These are phyloP conservation scores for Pulveroboletus sp. DNA, from an alignment of 768 basidiomycete species.

Conservation along the genomic window DNA sequence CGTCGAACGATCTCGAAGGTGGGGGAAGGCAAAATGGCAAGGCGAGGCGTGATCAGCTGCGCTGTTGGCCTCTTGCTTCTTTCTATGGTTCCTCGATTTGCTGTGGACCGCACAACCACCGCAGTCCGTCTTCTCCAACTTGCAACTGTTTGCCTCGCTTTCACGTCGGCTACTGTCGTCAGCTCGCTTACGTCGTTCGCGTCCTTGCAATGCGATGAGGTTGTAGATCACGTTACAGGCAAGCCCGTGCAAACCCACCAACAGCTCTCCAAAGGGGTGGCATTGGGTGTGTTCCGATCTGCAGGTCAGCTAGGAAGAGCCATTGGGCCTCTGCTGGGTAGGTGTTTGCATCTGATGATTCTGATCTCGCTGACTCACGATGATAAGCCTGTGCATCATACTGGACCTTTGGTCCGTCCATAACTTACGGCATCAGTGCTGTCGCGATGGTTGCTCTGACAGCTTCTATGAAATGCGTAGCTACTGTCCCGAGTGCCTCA, in stretches of 20 bases:
- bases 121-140: constrained; percentile 54
- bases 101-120: constrained; percentile 37
- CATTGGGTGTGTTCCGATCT: constrained; percentile 81
- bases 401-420: constrained; percentile 82
- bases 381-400: constrained; percentile 74
- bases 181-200: constrained; percentile 89
- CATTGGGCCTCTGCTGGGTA: constrained; percentile 86
- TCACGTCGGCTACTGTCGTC: constrained; percentile 94
- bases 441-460: constrained; percentile 62
- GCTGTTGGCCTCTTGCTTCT: constrained; percentile 67
- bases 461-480: constrained; percentile 50
- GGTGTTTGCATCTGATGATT: constrained; percentile 20
- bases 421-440: constrained; percentile 66
- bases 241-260: constrained; percentile 56
- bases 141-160: constrained; percentile 84
- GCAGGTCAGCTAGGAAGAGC: constrained; percentile 95
- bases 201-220: constrained; percentile 85
- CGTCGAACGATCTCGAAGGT: constrained; percentile 71
- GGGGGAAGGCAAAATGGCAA: constrained; percentile 81
- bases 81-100: constrained; percentile 61
- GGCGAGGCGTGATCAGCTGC: constrained; percentile 74
- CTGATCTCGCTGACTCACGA: constrained; percentile 12
- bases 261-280: constrained; percentile 76
- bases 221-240: constrained; percentile 51
- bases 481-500: constrained; percentile 11